These are phyloP conservation scores for Eucommia ulmoides DNA, from an alignment of 257 asterid genomes.

Conservation along the genomic window DNA sequence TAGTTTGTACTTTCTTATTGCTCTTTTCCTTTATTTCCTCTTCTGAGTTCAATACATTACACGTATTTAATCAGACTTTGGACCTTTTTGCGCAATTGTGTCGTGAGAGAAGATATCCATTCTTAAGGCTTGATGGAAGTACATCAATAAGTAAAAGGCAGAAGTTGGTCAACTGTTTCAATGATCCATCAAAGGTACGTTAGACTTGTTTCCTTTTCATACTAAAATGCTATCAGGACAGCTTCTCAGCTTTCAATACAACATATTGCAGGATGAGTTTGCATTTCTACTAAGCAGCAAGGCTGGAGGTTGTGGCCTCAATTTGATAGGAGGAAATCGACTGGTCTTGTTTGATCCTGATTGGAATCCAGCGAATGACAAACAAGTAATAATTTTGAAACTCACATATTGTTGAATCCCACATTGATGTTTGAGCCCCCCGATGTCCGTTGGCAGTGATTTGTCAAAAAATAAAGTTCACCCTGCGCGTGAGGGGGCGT, in stretches of 20 bases:
- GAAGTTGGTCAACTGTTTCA: conserved; percentile 77
- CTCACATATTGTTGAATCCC: conserved; percentile 1
- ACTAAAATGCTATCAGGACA: no score
- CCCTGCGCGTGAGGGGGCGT: no score
- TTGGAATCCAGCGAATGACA: conserved; percentile 99
- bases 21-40: conserved; percentile 6
- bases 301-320: conserved; percentile 99
- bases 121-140: conserved; percentile 85
- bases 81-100: conserved; percentile 94
- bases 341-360: conserved; percentile 96
- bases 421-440: conserved; percentile 9
- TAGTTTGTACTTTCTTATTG: no score
- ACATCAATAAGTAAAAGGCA: conserved; percentile 94
- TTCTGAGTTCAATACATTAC: conserved; percentile 11
- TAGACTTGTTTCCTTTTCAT: conserved; percentile 7
- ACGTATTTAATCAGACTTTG: conserved; percentile 45
- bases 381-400: conserved; percentile 45
- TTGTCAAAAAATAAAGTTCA: no score
- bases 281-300: conserved; percentile 96
- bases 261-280: conserved; percentile 72
- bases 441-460: no score
- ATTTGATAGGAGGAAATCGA: conserved; percentile 92
- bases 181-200: conserved; percentile 72
- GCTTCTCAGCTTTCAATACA: no score
- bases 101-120: conserved; percentile 96